A percentile compares a stretch with the other conserved stretches of the same genome.
phyloP scores from a whole-genome alignment of 495 filamentous ascomycete species.

The Pseudoneurospora amorphoporcata region DNA sequence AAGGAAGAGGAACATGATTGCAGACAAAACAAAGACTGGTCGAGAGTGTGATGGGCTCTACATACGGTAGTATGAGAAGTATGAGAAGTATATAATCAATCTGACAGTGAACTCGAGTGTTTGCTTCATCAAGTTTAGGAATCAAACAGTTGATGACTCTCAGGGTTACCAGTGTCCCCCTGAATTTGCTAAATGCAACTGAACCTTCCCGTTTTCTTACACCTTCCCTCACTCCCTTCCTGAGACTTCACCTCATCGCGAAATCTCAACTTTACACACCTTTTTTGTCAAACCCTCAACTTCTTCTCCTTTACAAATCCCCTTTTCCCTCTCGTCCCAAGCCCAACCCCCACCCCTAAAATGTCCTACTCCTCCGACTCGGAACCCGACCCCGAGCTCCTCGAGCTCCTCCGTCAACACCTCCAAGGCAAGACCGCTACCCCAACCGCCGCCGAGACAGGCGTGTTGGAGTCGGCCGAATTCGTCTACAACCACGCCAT shows the following conservation, averaged over 20 bases:
- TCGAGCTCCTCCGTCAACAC: constrained; percentile 76
- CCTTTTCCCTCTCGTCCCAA: neutral
- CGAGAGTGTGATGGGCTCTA: neutral
- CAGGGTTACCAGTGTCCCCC: neutral
- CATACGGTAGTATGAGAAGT: neutral
- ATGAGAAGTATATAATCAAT: neutral
- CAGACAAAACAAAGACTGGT: neutral
- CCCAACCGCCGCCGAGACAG: constrained; percentile 50
- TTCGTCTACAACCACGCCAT: constrained; percentile 87
- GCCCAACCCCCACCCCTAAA: constrained; percentile 2
- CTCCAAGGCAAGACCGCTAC: constrained; percentile 44
- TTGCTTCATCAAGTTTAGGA: neutral
- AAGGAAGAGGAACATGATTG: neutral
- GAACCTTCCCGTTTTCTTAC: neutral
- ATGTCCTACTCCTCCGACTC: constrained; percentile 92
- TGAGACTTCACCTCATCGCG: neutral
- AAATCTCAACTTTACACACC: neutral
- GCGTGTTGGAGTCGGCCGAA: constrained; percentile 72
- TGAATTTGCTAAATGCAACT: neutral
- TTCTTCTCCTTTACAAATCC: neutral
- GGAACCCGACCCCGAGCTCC: constrained; percentile 77
- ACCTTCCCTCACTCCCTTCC: neutral
- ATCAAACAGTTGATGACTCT: neutral
- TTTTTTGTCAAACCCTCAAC: neutral
- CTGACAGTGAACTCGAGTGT: neutral